Evolutionary conservation across 2,329 filamentous ascomycete species (phyloP), one percentile per base, ranked within the genome.

Genomic region (Penicillium fuscoglaucum): DNA sequence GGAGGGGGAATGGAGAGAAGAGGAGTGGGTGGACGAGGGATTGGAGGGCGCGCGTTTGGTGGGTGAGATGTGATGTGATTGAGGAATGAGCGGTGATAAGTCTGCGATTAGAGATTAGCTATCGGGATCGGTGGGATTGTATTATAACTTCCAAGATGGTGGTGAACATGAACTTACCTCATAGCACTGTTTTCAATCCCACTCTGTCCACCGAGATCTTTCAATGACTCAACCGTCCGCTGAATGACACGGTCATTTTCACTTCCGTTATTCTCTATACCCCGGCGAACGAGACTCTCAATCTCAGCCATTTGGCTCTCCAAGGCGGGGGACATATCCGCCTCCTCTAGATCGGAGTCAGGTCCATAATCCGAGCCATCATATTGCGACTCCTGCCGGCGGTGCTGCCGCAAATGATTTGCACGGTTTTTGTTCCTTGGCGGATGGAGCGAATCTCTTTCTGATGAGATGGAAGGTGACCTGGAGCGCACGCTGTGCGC

Each of bases 11-110:
- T 39, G 83, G 76, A 0, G 84, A 84, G 53, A 83, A 84, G 55
- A 85, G 79, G 50, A 88, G 78, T 15, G 82, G 80, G 40, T 85
- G 83, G 49, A 81, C 82, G 26, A 86, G 76, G 4, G 83, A 82
- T 65, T 85, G 83, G 26, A 88, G 73, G 26, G 79, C 79, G 61
- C 85, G 84, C 35, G 82, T 85, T 73, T 88, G 85, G 68, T 85
- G 80, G 4, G 80, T 83, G 21, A 87, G 76, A 69, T 88, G 83
- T 4, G 83, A 82, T 31, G 84, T 80, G 50, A 86, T 78, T 24
- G 83, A 83, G 39, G 82, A 81, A 68, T 85, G 82, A 44, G 83
- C 82, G 19, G 83, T 85, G 60, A 84, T 83, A 29, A 85, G 74
- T 65, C 83, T 86, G 43, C 29, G 31, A 57, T 44, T 19, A 37